These are phyloP conservation scores for Proliferodiscus dingleyae DNA, from an alignment of 2,329 filamentous ascomycete genomes.

Conservation along the genomic window DNA sequence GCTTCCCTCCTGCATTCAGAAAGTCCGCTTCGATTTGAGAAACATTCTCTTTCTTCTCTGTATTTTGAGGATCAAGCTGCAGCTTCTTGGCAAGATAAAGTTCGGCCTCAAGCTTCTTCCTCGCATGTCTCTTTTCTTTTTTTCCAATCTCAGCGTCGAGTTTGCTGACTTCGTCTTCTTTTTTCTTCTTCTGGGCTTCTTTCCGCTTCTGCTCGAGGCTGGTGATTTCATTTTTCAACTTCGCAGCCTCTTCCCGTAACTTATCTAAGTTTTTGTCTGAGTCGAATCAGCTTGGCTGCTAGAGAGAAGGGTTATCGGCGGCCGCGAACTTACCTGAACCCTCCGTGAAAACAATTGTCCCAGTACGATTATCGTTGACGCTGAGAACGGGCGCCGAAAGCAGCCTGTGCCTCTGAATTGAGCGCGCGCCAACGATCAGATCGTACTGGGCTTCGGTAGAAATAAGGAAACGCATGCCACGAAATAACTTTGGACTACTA, in stretches of 20 bases:
- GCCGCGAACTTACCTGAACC: not conserved
- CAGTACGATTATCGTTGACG: not conserved
- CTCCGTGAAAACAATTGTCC: not conserved
- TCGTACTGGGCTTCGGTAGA: constrained; percentile 6
- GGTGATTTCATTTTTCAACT: not conserved
- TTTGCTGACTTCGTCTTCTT: not conserved
- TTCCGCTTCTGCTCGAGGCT: not conserved
- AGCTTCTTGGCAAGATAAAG: not conserved
- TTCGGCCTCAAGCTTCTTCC: not conserved
- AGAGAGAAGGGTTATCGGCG: not conserved
- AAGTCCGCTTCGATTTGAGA: not conserved
- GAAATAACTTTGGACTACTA: constrained; percentile 7
- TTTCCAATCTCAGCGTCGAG: not conserved
- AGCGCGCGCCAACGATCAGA: constrained; percentile 10
- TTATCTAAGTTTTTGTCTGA: not conserved
- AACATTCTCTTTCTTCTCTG: not conserved
- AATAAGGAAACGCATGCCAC: constrained; percentile 14
- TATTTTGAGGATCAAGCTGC: not conserved
- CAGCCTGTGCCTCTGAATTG: constrained; percentile 7
- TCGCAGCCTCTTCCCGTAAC: not conserved
- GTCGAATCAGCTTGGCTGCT: not conserved
- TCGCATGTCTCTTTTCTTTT: not conserved
- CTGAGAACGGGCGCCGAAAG: constrained; percentile 6
- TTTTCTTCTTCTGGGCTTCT: not conserved
- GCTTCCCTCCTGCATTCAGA: not conserved